phyloP scores from a whole-genome alignment of 441 rosid genomes.

The Mallotus repandus region DNA sequence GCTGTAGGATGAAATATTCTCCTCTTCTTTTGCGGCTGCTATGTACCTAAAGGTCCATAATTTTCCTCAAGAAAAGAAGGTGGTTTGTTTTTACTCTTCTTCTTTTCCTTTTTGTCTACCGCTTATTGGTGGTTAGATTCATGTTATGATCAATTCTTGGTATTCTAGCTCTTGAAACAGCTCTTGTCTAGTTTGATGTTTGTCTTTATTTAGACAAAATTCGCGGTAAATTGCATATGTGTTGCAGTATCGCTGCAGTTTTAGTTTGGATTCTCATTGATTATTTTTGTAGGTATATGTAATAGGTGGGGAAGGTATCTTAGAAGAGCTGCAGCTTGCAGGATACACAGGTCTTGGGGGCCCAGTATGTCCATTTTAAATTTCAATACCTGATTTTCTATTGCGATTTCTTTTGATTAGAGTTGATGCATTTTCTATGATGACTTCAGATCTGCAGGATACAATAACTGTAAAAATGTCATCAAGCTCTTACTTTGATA shows the following conservation, averaged over 20 bases:
- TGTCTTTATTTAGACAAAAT: neutral
- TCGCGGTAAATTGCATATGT: neutral
- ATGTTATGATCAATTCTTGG: neutral
- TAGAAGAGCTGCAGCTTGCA: conserved; percentile 90
- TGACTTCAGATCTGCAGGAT: neutral
- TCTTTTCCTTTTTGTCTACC: neutral
- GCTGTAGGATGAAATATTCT: conserved; percentile 82
- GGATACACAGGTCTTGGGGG: conserved; percentile 92
- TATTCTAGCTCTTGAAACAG: neutral
- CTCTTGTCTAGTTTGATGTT: neutral
- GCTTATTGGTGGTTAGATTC: neutral
- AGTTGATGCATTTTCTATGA: neutral
- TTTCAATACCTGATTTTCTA: neutral
- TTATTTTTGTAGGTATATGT: conserved; percentile 62
- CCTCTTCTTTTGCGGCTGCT: conserved; percentile 92
- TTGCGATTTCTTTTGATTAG: neutral
- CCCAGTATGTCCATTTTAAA: conserved; percentile 49
- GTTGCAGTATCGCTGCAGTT: neutral
- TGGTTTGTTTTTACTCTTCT: conserved; percentile 17
- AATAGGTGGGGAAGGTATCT: conserved; percentile 90
- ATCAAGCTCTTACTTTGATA: neutral
- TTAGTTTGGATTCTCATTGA: neutral
- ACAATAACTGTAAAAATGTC: neutral
- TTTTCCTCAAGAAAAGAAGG: conserved; percentile 79
- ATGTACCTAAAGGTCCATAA: conserved; percentile 77